phyloP scores from a whole-genome alignment of 108 stramenopile genomes.

The Nitzschia inconspicua region DNA sequence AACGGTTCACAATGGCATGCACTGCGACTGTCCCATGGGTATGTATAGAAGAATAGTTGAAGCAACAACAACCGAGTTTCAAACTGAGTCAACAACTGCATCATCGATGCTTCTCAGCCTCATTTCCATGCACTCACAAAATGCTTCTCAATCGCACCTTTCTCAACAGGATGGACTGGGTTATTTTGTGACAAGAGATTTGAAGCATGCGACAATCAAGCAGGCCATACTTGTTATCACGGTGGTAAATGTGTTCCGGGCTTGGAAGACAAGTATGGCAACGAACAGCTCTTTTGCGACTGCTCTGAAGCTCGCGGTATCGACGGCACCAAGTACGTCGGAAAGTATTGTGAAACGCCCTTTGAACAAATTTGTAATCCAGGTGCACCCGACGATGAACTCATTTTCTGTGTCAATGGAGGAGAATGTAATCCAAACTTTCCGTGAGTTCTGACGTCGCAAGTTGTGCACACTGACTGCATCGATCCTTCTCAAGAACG shows the following conservation, averaged over 20 bases:
- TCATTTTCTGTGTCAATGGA: constrained; percentile 30
- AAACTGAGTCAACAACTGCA: no score
- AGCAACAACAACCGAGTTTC: no score
- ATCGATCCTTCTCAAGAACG: not conserved
- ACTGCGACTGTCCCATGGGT: constrained; percentile 31
- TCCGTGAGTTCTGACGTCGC: constrained; percentile 12
- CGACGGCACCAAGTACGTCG: constrained; percentile 32
- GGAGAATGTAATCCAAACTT: constrained; percentile 35
- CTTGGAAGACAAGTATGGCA: constrained; percentile 38
- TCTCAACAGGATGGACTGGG: constrained; percentile 25
- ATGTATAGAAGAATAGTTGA: no score
- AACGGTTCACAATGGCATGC: constrained; percentile 21
- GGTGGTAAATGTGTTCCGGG: constrained; percentile 41
- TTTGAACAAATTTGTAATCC: constrained; percentile 17
- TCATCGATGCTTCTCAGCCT: no score
- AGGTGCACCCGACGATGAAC: constrained; percentile 10
- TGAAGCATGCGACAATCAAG: constrained; percentile 22
- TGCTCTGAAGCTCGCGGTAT: constrained; percentile 25
- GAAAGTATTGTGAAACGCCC: constrained; percentile 56
- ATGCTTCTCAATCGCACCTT: not conserved
- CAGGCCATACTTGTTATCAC: constrained; percentile 26
- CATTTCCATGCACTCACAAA: no score
- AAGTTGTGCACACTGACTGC: not conserved
- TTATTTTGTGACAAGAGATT: constrained; percentile 29
- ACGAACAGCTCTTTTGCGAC: constrained; percentile 48